A percentile compares a stretch with the other conserved stretches of the same genome.
Evolutionary conservation across 1,284 basidiomycete species (phyloP).

Genomic region (Tetrapyrgos nigripes): DNA sequence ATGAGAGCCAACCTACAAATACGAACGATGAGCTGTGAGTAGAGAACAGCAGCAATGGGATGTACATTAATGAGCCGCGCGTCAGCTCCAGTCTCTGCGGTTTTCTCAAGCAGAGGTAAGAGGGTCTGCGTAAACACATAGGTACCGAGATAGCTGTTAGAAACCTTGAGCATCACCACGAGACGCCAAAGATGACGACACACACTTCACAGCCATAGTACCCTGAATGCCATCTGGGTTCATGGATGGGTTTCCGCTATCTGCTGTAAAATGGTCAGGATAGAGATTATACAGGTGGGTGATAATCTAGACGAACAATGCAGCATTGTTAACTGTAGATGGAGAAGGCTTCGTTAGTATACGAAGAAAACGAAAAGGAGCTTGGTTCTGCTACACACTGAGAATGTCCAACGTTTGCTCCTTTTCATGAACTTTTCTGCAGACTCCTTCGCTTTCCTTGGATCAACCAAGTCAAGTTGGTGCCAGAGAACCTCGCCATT

Average conservation of each 20-base stretch:
- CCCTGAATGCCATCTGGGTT: not conserved
- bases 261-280: not conserved
- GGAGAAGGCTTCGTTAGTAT: not conserved
- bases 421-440: slow-evolving; percentile 51
- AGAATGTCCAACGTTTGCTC: slow-evolving; percentile 62
- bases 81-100: not conserved
- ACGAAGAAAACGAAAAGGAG: not conserved
- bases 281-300: not conserved
- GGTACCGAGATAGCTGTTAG: not conserved
- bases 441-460: slow-evolving; percentile 46
- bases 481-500: slow-evolving; percentile 50
- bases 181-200: not conserved
- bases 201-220: not conserved
- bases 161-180: not conserved
- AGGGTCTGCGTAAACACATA: slow-evolving; percentile 4
- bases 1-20: slow-evolving; percentile 4
- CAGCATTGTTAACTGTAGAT: slow-evolving; percentile 57
- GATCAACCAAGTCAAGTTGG: slow-evolving; percentile 52
- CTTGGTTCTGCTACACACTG: too few relatives aligned
- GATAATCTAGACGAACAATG: slow-evolving; percentile 19
- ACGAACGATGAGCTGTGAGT: not conserved
- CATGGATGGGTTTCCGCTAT: not conserved
- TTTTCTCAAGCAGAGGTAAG: not conserved
- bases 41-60: not conserved
- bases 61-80: slow-evolving; percentile 1